phyloP scores from a whole-genome alignment of 2,329 filamentous ascomycete genomes.

The Microcyclosporella mali region DNA sequence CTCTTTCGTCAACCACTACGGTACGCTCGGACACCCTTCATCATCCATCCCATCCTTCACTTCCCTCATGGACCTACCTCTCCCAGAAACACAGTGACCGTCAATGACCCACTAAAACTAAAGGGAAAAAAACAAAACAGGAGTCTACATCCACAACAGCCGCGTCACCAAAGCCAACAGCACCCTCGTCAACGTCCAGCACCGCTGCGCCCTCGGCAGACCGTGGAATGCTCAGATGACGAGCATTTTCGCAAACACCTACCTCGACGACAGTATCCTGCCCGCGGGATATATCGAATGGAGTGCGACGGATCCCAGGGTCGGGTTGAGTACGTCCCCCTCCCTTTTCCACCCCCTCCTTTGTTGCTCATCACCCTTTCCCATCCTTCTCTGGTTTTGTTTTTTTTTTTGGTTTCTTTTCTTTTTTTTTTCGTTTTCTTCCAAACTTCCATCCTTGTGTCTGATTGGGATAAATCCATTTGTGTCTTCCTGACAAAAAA shows the following conservation, averaged over 20 bases:
- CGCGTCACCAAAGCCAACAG: conserved; percentile 51
- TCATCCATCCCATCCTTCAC: too few species aligned
- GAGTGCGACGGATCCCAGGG: conserved; percentile 38
- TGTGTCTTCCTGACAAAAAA: too few species aligned
- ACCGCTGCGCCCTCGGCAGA: conserved; percentile 53
- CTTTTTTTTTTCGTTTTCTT: neutral
- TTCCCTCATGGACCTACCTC: neutral
- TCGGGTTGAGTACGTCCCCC: conserved; percentile 28
- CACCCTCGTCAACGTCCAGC: conserved; percentile 32
- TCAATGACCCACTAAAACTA: conserved; percentile 53
- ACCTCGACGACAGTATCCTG: conserved; percentile 50
- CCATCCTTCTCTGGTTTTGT: too few species aligned
- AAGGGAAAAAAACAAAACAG: too few species aligned
- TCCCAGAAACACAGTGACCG: conserved; percentile 2
- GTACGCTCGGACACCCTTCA: too few species aligned
- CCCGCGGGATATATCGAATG: conserved; percentile 53
- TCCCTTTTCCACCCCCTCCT: too few species aligned
- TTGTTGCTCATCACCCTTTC: too few species aligned
- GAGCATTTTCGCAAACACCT: conserved; percentile 51
- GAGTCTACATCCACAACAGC: conserved; percentile 57
- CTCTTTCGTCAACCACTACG: neutral
- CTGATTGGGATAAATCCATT: too few species aligned
- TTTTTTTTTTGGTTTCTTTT: neutral
- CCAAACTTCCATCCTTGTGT: neutral
- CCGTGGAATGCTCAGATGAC: conserved; percentile 56